Evolutionary conservation across 1,284 basidiomycete genomes (phyloP), one percentile per base, ranked within the genome.

Genomic region (Ceratobasidium sp.): DNA sequence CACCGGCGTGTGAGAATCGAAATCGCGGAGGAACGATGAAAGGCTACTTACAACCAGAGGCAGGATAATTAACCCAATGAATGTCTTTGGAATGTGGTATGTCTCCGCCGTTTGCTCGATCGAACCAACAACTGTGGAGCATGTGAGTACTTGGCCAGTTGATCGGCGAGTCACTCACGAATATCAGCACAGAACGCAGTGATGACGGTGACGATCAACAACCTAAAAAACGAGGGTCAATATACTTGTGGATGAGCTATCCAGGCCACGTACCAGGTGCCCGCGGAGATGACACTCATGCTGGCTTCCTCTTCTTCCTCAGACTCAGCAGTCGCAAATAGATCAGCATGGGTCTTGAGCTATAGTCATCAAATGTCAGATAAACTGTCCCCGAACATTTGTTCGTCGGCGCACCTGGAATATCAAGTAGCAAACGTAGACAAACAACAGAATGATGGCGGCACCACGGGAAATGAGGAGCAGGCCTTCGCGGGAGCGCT

Each of bases 131-230:
- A 94, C 92, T 93, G 51, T 74, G 54, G 19, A 73, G 24, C 22
- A 29, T 14, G 19, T 63, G 22, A 43, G 41, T 39, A n/a, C 16
- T 27, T 69, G 43, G 66, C 49, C 48, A 63, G 64, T n/a, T 13
- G 59, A 64, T 46, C 37, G 54, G 24, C 65, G n/a, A 77, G 11
- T 37, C 58, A 85, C 89, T 78, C 79, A 90, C 91, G 80, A 78
- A 87, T 90, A 80, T 94, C 95, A 49, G 95, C 95, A 77, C 92
- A 93, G 83, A 96, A 95, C 0, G 93, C 88, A 0, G 94, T 96
- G 59, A 94, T 80, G 46, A 96, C 82, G 0, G 95, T 96, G 37
- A 94, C 88, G 16, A 80, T 77, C 24, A 92, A 80, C 13, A 92
- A 82, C 24, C 90, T 91, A 77, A 6, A 49, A 65, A 31, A 59